phyloP scores from a whole-genome alignment of 2,329 filamentous ascomycete genomes.

The Metarhizium robertsii region DNA sequence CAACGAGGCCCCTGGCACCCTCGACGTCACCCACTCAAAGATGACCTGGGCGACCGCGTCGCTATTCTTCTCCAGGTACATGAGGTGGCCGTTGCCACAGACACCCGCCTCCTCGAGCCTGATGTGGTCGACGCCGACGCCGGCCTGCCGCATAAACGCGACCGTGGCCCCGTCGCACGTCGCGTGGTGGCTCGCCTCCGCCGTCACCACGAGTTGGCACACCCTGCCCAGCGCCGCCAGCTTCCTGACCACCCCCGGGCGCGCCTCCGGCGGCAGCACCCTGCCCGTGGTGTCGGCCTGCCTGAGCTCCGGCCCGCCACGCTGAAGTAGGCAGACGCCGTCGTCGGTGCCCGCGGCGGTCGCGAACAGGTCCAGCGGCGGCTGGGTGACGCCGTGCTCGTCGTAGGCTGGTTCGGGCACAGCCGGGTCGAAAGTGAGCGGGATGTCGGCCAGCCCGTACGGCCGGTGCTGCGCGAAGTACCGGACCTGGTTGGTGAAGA shows the following conservation, averaged over 20 bases:
- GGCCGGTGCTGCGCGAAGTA: slow-evolving; percentile 15
- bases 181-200: slow-evolving; percentile 43
- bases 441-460: slow-evolving; percentile 32
- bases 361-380: neutral
- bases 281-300: neutral
- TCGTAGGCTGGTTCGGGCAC: neutral
- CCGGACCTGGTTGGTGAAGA: slow-evolving; percentile 13
- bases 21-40: slow-evolving; percentile 1
- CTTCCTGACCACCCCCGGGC: slow-evolving; percentile 17
- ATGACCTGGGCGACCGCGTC: slow-evolving; percentile 23
- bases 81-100: slow-evolving; percentile 45
- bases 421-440: slow-evolving; percentile 32
- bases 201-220: slow-evolving; percentile 39
- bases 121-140: slow-evolving; percentile 33
- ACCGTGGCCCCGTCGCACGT: slow-evolving; percentile 47
- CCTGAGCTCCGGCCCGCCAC: neutral
- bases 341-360: no score
- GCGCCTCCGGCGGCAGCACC: no score
- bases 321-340: slow-evolving; percentile 9
- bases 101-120: slow-evolving; percentile 33
- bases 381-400: neutral
- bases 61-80: slow-evolving; percentile 45
- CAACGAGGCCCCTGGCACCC: neutral
- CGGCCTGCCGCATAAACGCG: slow-evolving; percentile 41
- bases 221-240: slow-evolving; percentile 38